A percentile compares a stretch with the other conserved stretches of the same genome.
phyloP scores from a whole-genome alignment of 2,329 filamentous ascomycete species.

The Metarhizium rileyi region DNA sequence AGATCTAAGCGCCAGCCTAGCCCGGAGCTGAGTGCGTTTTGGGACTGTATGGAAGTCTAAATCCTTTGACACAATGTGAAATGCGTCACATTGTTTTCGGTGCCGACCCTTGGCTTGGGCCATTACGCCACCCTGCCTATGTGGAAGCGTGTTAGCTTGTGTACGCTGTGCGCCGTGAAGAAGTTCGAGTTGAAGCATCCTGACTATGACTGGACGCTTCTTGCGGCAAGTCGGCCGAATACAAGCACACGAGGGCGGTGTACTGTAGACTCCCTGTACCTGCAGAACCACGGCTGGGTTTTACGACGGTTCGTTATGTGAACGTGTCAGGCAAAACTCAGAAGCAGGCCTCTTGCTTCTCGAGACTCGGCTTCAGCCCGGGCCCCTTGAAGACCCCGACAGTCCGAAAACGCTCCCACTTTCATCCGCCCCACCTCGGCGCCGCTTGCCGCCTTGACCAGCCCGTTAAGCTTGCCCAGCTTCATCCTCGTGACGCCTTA shows the following conservation, averaged over 20 bases:
- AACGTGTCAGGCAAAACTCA: too few relatives aligned
- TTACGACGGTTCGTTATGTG: too few relatives aligned
- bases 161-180: neutral
- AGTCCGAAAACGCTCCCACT: slow-evolving; percentile 1
- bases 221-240: too few relatives aligned
- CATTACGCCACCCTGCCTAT: neutral
- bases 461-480: too few relatives aligned
- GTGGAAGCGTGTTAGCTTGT: neutral
- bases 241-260: too few relatives aligned
- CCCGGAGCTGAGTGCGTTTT: too few relatives aligned
- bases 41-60: neutral
- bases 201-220: too few relatives aligned
- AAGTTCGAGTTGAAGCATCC: too few relatives aligned
- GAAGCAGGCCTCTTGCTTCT: too few relatives aligned
- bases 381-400: slow-evolving; percentile 4
- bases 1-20: neutral
- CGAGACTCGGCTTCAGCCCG: neutral
- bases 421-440: neutral
- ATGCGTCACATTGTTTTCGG: neutral
- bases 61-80: neutral
- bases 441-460: neutral
- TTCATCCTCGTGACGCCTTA: too few relatives aligned
- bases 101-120: neutral
- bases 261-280: too few relatives aligned
- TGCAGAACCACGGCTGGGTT: too few relatives aligned